Evolutionary conservation across 2,329 filamentous ascomycete genomes (phyloP), one percentile per base, ranked within the genome.

Genomic region (Albophoma yamanashiensis): DNA sequence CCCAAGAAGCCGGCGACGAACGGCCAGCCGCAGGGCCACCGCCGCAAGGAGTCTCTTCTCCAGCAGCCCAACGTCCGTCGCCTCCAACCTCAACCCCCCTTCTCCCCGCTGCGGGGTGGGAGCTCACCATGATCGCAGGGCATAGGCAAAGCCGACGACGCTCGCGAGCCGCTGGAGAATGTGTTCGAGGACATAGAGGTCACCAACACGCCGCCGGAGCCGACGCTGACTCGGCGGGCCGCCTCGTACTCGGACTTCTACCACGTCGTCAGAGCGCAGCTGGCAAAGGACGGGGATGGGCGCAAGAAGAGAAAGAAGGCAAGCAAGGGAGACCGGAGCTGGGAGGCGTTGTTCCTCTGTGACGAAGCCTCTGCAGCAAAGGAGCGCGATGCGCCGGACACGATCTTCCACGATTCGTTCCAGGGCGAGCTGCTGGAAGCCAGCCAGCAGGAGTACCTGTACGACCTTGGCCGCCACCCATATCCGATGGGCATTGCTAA

Each of bases 381-480:
- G 0, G 72, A 73, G 1, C 59, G 64, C 9, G 71, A 73, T 3
- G 63, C 61, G 1, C 58, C 59, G 9, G 59, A 63, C 39, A 59
- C 65, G 8, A 55, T 61, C 25, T 57, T 63, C 31, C 67, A 70
- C 59, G 65, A 69, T 38, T 65, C 62, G 58, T 79, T 88, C 58
- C 85, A 89, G 66, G 81, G 85, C 55, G 83, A 86, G 65, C 75
- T 97, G 68, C 77, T 96, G 38, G 84, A 92, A 67, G 86, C 91
- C 58, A 94, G 90, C 71, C 91, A 96, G 71, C 86, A 89, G 65
- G 86, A 93, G 70, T 96, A 96, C 72, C 78, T 88, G 86, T 92
- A 82, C 66, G 86, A 71, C 17, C 20, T 22, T n/a, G 8, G 14
- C 9, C 12, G n/a, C 31, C 8, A 9, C 15, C 36, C 8, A 15